These are phyloP conservation scores for Verticillium longisporum DNA, from an alignment of 2,329 filamentous ascomycete genomes.

Conservation along the genomic window DNA sequence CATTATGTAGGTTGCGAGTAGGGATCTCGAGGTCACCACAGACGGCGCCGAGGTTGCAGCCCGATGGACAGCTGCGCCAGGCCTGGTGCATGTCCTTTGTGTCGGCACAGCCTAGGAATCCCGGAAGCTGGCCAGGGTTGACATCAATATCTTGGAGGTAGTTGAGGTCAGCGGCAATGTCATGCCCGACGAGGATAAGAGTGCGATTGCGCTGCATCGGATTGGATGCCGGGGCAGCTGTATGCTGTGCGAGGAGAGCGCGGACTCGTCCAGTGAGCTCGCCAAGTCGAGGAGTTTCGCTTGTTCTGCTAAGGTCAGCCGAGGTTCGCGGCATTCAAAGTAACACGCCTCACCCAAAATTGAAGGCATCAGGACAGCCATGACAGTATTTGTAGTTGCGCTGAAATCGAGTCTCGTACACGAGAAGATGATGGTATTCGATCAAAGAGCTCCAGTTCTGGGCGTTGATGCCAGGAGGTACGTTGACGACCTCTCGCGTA, in stretches of 20 bases:
- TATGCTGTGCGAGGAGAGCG: constrained; percentile 24
- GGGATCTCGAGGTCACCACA: constrained; percentile 30
- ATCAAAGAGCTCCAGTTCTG: constrained; percentile 62
- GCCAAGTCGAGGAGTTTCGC: constrained; percentile 28
- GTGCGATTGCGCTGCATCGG: constrained; percentile 29
- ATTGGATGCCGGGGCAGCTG: constrained; percentile 2
- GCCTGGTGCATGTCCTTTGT: constrained; percentile 65
- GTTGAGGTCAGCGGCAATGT: constrained; percentile 58
- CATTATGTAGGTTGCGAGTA: constrained; percentile 11
- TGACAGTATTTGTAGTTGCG: constrained; percentile 61
- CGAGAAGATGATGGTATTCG: constrained; percentile 66
- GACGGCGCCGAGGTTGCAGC: constrained; percentile 51
- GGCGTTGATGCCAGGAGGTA: constrained; percentile 55
- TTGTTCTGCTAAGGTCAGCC: constrained; percentile 12
- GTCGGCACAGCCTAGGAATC: constrained; percentile 62
- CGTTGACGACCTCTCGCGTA: constrained; percentile 44
- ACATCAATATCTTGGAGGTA: constrained; percentile 50
- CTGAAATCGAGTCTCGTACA: constrained; percentile 60
- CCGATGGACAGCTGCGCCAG: constrained; percentile 44
- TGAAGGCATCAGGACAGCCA: constrained; percentile 68
- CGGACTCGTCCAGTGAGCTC: constrained; percentile 27
- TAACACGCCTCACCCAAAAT: constrained; percentile 60
- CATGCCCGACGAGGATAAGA: constrained; percentile 66
- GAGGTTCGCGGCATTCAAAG: background rate
- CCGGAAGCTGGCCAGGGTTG: constrained; percentile 40